Evolutionary conservation across 129 eudicot genomes (phyloP), one percentile per base, ranked within the genome.

Genomic region (Erigeron canadensis): DNA sequence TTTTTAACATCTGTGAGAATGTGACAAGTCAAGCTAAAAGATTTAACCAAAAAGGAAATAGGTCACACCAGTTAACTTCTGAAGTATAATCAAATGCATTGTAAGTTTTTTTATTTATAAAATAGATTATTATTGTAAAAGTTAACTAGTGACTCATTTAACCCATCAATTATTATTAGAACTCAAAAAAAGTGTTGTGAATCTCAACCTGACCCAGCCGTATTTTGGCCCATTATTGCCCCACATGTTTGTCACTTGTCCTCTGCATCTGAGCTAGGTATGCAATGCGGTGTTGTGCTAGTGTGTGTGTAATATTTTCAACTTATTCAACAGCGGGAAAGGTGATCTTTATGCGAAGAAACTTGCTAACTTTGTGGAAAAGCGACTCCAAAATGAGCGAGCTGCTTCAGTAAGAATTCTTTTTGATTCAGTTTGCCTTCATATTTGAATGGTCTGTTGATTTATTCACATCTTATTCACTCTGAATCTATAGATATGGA

Each of bases 331-430:
- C 87, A 95, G 99, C 86, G 97, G 80, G 70, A 63, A 86, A 77
- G 99, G 99, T n/a, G 99, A 90, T 81, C 78, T 95, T 62, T 95
- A 90, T 72, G 83, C 96, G 46, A 95, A 88, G 88, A 95, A 95
- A 78, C 97, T 95, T 78, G 85, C 97, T 55, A 95, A 88, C 76
- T 95, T 95, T 81, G 91, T 90, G 69, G 97, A 95, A 67, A 95
- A 88, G 61, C 88, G 99, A 54, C 91, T 95, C 65, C 85, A 95
- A 76, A 88, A 81, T 42, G 97, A 91, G 78, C 84, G 86, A 50
- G 89, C 94, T 65, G 97, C 97, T 72, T 91, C 97, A 17, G 97
- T 91, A 84, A 91, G 94, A 75, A 48, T 65, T 67, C 74, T 17
- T 37, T 28, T 47, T 9, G 4, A 73, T 57, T 34, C 18, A 12